Conservation (phyloP, 2,329 filamentous ascomycete species). For the Colletotrichum chrysophilum region DNA sequence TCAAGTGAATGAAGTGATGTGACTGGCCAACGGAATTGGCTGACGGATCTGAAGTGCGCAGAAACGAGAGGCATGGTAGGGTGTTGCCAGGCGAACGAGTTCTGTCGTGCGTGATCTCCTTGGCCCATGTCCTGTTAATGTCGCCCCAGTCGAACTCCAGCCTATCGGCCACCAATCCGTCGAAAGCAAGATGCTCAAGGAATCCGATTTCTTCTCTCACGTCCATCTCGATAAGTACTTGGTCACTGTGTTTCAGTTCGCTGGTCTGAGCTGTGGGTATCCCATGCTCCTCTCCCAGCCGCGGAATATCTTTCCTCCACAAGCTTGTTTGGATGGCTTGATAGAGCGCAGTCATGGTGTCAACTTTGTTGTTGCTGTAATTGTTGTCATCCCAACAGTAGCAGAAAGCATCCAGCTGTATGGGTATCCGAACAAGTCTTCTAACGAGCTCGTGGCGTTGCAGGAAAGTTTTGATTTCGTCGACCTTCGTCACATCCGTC, state of each 20-base stretch:
- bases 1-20: constrained; percentile 14
- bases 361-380: neutral
- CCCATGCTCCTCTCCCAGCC: neutral
- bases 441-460: constrained; percentile 4
- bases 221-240: neutral
- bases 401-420: constrained; percentile 4
- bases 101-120: too few species aligned
- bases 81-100: neutral
- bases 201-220: neutral
- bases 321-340: neutral
- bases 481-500: neutral
- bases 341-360: constrained; percentile 11
- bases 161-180: neutral
- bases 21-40: neutral
- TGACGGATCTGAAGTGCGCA: constrained; percentile 3
- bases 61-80: neutral
- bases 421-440: neutral
- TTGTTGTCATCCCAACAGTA: neutral
- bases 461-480: constrained; percentile 35
- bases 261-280: neutral
- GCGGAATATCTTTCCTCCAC: neutral
- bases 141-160: neutral
- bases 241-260: neutral
- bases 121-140: neutral
- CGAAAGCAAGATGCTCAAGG: neutral